These are phyloP conservation scores for Catharanthus roseus DNA, from an alignment of 257 asterid species.

Conservation along the genomic window DNA sequence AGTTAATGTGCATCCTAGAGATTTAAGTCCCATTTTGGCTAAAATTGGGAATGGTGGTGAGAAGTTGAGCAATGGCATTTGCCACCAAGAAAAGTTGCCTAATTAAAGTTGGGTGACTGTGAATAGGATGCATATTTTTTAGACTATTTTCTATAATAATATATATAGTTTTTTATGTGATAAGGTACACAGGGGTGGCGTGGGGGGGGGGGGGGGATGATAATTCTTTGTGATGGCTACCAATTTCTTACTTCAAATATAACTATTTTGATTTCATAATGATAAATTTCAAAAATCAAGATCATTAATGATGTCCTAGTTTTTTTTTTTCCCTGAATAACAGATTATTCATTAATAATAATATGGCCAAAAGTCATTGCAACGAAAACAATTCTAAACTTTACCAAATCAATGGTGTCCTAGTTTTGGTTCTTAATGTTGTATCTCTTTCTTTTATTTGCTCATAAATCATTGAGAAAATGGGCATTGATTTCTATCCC, in stretches of 20 bases:
- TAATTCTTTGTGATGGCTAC: constrained; percentile 1
- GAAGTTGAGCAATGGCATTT: constrained; percentile 9
- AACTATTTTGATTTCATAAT: neutral
- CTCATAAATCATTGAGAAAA: neutral
- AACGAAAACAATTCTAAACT: too few relatives aligned
- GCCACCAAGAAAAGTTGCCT: constrained; percentile 4
- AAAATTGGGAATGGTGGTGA: constrained; percentile 24
- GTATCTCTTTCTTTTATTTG: neutral
- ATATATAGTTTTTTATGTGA: neutral
- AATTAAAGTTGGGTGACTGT: neutral
- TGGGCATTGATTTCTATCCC: neutral
- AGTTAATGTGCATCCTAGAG: constrained; percentile 43
- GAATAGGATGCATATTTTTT: constrained; percentile 13
- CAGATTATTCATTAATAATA: too few relatives aligned
- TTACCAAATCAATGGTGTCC: too few relatives aligned
- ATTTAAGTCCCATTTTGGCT: constrained; percentile 34
- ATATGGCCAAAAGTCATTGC: too few relatives aligned
- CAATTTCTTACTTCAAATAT: neutral
- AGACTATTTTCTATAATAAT: neutral
- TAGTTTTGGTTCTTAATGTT: too few relatives aligned
- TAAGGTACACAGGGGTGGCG: too few relatives aligned
- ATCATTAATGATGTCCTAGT: neutral
- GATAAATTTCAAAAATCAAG: neutral
- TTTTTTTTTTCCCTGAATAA: too few relatives aligned
- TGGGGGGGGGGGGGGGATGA: neutral